Percentiles rank a stretch among this genome's conserved stretches.
Evolutionary conservation across 768 basidiomycete genomes (phyloP).

Genomic region (Peribolospora baueri): DNA sequence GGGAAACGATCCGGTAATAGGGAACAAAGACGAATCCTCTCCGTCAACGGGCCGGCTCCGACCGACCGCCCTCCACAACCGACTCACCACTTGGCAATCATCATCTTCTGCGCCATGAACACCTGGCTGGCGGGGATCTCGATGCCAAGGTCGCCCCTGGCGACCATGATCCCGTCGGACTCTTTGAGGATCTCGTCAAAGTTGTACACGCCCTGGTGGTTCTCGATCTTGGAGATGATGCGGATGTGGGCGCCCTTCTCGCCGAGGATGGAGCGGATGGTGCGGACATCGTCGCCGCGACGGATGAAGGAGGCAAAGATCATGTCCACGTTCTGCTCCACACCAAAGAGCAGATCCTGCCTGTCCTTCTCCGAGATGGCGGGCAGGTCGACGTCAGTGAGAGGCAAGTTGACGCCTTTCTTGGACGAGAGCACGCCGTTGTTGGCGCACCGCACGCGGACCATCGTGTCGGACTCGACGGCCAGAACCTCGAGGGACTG

Average conservation of each 20-base stretch:
- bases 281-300: constrained; percentile 71
- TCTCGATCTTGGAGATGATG: constrained; percentile 99
- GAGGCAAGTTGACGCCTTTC: constrained; percentile 98
- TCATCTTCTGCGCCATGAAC: constrained; percentile 99
- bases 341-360: constrained; percentile 76
- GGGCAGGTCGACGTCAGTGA: constrained; percentile 90
- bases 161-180: constrained; percentile 98
- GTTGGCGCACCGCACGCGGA: constrained; percentile 71
- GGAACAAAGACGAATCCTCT: too few species aligned
- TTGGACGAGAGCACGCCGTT: constrained; percentile 77
- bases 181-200: constrained; percentile 94
- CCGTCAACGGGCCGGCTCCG: too few species aligned
- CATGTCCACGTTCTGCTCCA: constrained; percentile 97
- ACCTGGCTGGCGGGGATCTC: constrained; percentile 99
- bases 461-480: constrained; percentile 45
- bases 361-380: constrained; percentile 97
- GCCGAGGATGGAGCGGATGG: constrained; percentile 81
- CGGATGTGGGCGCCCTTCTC: constrained; percentile 89
- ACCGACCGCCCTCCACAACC: too few species aligned
- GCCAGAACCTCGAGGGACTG: constrained; percentile 65
- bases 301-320: constrained; percentile 98
- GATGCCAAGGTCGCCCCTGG: constrained; percentile 95
- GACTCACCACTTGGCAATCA: constrained; percentile 70
- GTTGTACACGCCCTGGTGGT: constrained; percentile 95
- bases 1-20: too few species aligned